Base-by-base conservation (phyloP, 805 yeast species). In the Kazachstania africana region DNA sequence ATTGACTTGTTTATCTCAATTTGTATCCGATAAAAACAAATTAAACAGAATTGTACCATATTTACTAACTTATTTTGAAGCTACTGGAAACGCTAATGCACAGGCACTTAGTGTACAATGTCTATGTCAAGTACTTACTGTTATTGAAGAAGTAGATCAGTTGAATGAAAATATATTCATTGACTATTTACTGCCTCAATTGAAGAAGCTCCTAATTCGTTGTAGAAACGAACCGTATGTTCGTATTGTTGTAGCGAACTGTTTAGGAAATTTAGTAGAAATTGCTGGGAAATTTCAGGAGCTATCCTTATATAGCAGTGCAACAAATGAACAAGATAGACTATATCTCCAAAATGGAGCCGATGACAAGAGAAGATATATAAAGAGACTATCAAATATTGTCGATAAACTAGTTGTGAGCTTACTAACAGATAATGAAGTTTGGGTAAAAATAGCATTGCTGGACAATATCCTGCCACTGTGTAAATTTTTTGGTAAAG, bases 41-140 rank as follows among this genome's bases (percentile, higher is more conserved):
- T 60, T 91, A 24, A 96, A 91, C 51, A 58, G 96, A 27, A 73
- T 84, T 20, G 53, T 91, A 16, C 97, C 98, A 0, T 83, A 78
- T 48, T 52, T 91, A 16, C 68, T 82, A 15, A 59, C 72, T n/a
- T 61, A 84, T 32, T 52, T 87, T 10, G 46, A 42, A 20, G 84
- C 80, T 31, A 94, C 83, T 37, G 58, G 66, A 1, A 66, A 76
- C 13, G 65, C 72, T 1, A 69, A 65, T 28, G 91, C 84, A 3
- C 80, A 78, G 32, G 67, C 75, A 1, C 60, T 72, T 3, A 81
- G 94, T 0, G 44, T 91, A 6, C 61, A 71, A 28, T 60, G 76
- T 2, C 47, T 82, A 28, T 72, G 93, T 0, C 87, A 82, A 24
- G 54, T 91, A 3, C 54, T 88, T 24, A 55, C 63, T 5, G 62